Evolutionary conservation across 2,329 filamentous ascomycete species (phyloP), one percentile per base, ranked within the genome.

Genomic region (Nemania sp.): DNA sequence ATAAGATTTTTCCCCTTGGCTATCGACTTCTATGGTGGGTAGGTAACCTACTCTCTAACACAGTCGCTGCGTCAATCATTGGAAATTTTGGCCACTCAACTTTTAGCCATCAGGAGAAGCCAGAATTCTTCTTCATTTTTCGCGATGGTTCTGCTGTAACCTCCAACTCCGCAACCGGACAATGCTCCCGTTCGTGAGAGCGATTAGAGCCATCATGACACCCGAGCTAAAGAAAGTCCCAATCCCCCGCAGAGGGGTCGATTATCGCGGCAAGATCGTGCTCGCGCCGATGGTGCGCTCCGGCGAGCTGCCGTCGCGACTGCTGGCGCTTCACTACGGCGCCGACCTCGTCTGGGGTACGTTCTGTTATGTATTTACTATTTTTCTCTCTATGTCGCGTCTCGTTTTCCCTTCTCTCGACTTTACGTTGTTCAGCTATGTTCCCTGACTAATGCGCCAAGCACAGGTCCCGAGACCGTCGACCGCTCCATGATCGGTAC

Each of bases 261-360:
- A 97, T 77, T 97, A 97, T 74, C 84, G 93, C 64, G 89, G 89
- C 73, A 97, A 95, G 73, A 76, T 97, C 61, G 94, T 97, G 39
- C 87, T 99, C 60, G 94, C 94, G 57, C 94, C 94, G 34, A 99
- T 99, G 94, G 93, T 97, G 53, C 88, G 94, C 63, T 96, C 91
- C n/a, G 94, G 94, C 68, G 94, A 99, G 77, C 78, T 97, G 56
- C 93, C 94, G 3, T 94, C 90, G 33, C 86, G 94, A 54, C 81
- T 99, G 22, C 75, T 96, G 37, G 90, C 94, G 26, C 83, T 99
- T 57, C 89, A 95, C 68, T 97, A 99, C 71, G 94, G 94, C 62
- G 94, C 94, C 47, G 94, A 99, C 73, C 80, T 99, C 14, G 94
- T 99, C 62, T 99, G 94, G 93, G 93, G 88, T 89, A 72, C 63